Evolutionary conservation across 2,329 filamentous ascomycete species (phyloP).

Genomic region (Diaporthe sp.): DNA sequence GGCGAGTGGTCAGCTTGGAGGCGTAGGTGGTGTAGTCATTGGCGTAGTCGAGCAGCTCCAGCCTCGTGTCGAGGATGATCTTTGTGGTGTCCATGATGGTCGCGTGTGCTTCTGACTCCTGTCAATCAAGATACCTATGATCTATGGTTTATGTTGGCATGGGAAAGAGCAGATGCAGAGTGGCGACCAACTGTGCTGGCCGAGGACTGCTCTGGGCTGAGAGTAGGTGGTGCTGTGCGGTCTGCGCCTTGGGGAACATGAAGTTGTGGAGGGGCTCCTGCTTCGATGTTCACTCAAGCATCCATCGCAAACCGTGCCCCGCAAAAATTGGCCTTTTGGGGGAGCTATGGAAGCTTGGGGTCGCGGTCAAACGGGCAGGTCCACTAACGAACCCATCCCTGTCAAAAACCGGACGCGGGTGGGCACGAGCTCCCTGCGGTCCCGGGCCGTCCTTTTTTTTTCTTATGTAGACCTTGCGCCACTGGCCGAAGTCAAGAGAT

Average conservation of each 20-base stretch:
- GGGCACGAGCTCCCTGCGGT: constrained; percentile 25
- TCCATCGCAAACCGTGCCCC: constrained; percentile 36
- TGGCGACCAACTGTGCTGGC: not conserved
- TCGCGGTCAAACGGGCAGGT: not conserved
- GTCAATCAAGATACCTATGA: not conserved
- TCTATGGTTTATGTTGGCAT: not conserved
- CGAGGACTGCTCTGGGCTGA: not conserved
- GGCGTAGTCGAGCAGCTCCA: constrained; percentile 87
- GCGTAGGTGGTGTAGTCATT: constrained; percentile 88
- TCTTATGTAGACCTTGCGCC: constrained; percentile 3
- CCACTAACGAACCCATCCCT: not conserved
- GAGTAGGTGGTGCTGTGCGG: not conserved
- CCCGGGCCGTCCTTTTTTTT: constrained; percentile 30
- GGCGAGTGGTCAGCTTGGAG: constrained; percentile 80
- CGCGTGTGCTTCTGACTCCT: not conserved
- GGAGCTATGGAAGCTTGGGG: constrained; percentile 30
- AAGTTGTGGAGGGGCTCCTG: constrained; percentile 24
- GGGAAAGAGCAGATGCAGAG: not conserved
- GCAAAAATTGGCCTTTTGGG: constrained; percentile 28
- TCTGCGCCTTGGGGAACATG: constrained; percentile 4
- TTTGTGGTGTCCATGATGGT: constrained; percentile 87
- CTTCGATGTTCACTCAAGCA: constrained; percentile 19
- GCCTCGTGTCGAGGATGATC: constrained; percentile 83
- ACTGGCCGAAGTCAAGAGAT: constrained; percentile 31
- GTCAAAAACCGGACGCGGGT: constrained; percentile 12